These are phyloP conservation scores for Suillus paluster DNA, from an alignment of 768 basidiomycete genomes.

Conservation along the genomic window DNA sequence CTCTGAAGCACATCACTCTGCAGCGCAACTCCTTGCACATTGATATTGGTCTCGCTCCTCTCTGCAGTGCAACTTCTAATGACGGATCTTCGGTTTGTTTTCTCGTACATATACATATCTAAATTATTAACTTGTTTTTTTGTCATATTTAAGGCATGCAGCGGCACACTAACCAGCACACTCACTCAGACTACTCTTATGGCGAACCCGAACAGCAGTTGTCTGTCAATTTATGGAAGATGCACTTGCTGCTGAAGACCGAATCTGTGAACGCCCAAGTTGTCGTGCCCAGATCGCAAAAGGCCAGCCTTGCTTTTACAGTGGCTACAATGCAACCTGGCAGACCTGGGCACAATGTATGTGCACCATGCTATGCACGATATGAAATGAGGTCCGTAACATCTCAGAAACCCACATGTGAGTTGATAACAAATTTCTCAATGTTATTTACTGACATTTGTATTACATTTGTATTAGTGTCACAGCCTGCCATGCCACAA, in stretches of 20 bases:
- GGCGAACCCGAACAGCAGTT: neutral
- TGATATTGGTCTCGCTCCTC: too few species aligned
- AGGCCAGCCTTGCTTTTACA: slow-evolving; percentile 5
- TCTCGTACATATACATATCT: too few species aligned
- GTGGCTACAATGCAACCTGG: neutral
- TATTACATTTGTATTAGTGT: too few species aligned
- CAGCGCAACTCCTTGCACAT: too few species aligned
- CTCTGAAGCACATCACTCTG: too few species aligned
- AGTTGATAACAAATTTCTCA: neutral
- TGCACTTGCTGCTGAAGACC: neutral
- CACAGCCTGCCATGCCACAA: too few species aligned
- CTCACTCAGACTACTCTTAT: too few species aligned
- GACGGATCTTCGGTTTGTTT: neutral
- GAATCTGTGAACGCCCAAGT: neutral
- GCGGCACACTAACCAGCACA: too few species aligned
- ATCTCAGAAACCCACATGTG: neutral
- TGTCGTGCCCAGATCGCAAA: neutral
- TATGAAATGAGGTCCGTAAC: neutral
- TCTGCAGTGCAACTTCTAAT: too few species aligned
- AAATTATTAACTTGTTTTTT: too few species aligned
- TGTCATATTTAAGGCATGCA: too few species aligned
- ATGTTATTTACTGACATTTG: too few species aligned
- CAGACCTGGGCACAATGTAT: neutral
- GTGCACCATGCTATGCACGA: neutral
- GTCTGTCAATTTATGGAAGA: slow-evolving; percentile 14